phyloP scores from a whole-genome alignment of 306 rosid species.

The Pterocarpus macrocarpus region DNA sequence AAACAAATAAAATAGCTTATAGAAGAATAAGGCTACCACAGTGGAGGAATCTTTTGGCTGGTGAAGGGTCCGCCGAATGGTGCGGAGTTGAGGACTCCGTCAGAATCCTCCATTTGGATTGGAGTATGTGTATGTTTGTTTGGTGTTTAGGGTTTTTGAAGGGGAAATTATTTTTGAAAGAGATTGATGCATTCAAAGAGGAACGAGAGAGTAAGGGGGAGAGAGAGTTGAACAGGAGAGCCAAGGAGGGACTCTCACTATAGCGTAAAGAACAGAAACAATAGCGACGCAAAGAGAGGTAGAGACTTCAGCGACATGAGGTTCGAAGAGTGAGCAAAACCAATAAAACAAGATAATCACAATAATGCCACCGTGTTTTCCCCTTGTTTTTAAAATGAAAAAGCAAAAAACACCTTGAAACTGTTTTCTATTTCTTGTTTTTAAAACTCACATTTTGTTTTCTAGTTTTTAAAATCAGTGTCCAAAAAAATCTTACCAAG shows the following conservation, averaged over 20 bases:
- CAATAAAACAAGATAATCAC: too few species aligned
- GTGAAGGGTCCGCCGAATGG: conserved; percentile 61
- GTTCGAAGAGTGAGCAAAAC: too few species aligned
- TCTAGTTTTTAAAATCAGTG: too few species aligned
- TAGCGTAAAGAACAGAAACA: not conserved
- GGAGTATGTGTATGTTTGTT: not conserved
- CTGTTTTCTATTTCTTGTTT: too few species aligned
- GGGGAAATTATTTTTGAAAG: not conserved
- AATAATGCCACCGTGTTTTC: too few species aligned
- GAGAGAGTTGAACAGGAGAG: not conserved
- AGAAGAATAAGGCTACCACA: conserved; percentile 37
- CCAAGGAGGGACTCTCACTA: not conserved
- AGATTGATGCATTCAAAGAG: conserved; percentile 4
- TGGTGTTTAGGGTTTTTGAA: conserved; percentile 44
- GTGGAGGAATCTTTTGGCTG: conserved; percentile 55
- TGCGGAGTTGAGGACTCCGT: conserved; percentile 92
- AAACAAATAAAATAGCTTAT: not conserved
- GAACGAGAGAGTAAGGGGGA: too few species aligned
- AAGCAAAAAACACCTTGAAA: too few species aligned
- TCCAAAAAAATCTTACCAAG: too few species aligned
- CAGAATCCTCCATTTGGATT: conserved; percentile 85
- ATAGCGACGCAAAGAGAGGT: not conserved
- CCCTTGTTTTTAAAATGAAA: too few species aligned
- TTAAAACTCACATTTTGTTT: too few species aligned
- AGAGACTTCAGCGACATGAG: too few species aligned